Evolutionary conservation across 2,329 filamentous ascomycete species (phyloP).

Genomic region (Pochonia chlamydosporia): DNA sequence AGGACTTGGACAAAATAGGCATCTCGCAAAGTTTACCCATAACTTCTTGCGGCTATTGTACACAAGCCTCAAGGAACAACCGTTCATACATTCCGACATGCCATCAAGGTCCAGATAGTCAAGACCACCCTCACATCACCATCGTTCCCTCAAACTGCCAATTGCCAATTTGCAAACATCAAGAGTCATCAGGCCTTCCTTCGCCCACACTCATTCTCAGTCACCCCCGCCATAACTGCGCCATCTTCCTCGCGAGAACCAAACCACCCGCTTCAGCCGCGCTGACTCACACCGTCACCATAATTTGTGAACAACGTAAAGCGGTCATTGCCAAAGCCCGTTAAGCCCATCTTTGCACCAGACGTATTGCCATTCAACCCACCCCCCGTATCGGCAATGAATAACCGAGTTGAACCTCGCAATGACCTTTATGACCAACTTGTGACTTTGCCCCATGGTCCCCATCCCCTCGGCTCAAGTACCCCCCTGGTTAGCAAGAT

Average conservation of each 20-base stretch:
- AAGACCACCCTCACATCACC: not conserved
- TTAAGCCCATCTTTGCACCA: not conserved
- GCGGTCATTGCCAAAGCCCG: not conserved
- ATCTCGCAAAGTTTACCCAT: not conserved
- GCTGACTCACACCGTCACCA: conserved; percentile 2
- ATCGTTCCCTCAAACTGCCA: not conserved
- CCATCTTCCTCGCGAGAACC: not conserved
- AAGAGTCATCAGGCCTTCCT: too few species aligned
- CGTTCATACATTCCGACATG: not conserved
- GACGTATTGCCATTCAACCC: not conserved
- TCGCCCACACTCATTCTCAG: too few species aligned
- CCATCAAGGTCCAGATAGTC: not conserved
- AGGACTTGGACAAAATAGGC: not conserved
- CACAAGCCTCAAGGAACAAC: too few species aligned
- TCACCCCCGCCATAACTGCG: not conserved
- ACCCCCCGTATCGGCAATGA: too few species aligned
- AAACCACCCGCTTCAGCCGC: not conserved
- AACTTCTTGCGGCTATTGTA: too few species aligned
- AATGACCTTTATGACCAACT: not conserved
- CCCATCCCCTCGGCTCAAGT: not conserved
- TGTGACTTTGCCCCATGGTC: too few species aligned
- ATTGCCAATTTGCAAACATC: too few species aligned
- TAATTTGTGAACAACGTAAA: too few species aligned
- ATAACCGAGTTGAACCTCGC: too few species aligned
- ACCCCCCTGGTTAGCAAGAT: not conserved